Base-by-base conservation (phyloP, 1,139 yeast genomes). In the Arxiozyma bovina region DNA sequence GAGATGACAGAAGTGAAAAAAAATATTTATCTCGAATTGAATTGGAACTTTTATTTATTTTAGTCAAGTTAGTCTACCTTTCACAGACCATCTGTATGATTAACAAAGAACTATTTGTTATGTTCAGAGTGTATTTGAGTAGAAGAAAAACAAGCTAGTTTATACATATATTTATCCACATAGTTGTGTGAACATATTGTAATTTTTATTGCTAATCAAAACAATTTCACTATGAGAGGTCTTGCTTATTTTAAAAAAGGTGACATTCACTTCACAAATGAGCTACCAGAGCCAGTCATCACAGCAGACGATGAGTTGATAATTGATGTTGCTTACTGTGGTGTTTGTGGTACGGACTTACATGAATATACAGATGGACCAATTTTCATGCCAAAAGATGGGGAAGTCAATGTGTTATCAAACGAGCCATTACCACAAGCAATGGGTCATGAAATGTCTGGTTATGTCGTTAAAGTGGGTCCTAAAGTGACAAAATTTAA, bases 391-490 rank as follows among this genome's bases (percentile, higher is more conserved):
- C 64, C 64, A 4, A 52, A 60, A 27, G 65, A 67, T 48, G 70
- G 68, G 15, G 65, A 63, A 8, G 67, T 67, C 4, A 69, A 73
- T 57, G 62, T 62, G 8, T 58, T 72, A 46, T 72, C 76, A 1
- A 73, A 73, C 15, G 59, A 61, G 23, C 34, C 50, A 18, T 59
- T 71, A 22, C 79, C 79, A 17, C 66, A 72, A 54, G 69, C 74
- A 4, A 61, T 84, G 69, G 90, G 90, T 25, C 90, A 84, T 65
- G 90, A 84, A 65, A 69, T 74, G 59, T 64, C 75, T n/a, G 80
- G 79, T 44, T 65, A 71, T 18, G 75, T 77, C 23, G 61, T 65
- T 7, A 70, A 62, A n/a, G 66, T 76, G 27, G 80, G 80, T 23
- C 53, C 64, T 1, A 62, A 55, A 21, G 73, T 70, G 7, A 60